phyloP scores from a whole-genome alignment of 805 yeast genomes.

The Metschnikowia borealis region DNA sequence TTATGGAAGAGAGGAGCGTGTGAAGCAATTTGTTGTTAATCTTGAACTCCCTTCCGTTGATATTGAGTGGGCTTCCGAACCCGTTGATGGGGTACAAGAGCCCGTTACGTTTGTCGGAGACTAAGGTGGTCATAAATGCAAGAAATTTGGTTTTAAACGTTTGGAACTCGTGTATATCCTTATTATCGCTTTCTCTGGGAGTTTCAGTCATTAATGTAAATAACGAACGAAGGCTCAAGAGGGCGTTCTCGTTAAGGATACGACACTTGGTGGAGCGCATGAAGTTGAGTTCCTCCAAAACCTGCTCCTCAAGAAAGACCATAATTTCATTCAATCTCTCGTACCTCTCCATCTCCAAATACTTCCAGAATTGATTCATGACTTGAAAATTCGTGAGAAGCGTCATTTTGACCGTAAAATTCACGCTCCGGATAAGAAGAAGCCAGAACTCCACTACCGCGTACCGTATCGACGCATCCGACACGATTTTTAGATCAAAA shows the following conservation, averaged over 20 bases:
- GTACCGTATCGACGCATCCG: slow-evolving; percentile 46
- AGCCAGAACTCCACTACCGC: slow-evolving; percentile 63
- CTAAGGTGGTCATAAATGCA: slow-evolving; percentile 45
- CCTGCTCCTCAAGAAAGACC: slow-evolving; percentile 43
- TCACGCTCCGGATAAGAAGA: slow-evolving; percentile 38
- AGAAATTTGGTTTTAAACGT: slow-evolving; percentile 30
- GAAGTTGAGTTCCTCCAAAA: slow-evolving; percentile 58
- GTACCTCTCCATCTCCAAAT: slow-evolving; percentile 32
- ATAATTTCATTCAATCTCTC: slow-evolving; percentile 35
- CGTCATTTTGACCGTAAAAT: slow-evolving; percentile 62
- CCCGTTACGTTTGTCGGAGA: slow-evolving; percentile 49
- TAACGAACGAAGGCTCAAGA: slow-evolving; percentile 54
- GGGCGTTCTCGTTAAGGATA: slow-evolving; percentile 72
- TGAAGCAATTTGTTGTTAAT: slow-evolving; percentile 67
- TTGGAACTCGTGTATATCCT: slow-evolving; percentile 32
- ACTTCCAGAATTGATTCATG: slow-evolving; percentile 65
- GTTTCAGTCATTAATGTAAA: slow-evolving; percentile 19
- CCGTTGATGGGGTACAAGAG: slow-evolving; percentile 44
- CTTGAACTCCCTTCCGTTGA: slow-evolving; percentile 51
- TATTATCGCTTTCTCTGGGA: slow-evolving; percentile 12
- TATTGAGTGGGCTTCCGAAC: slow-evolving; percentile 43
- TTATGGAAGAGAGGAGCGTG: slow-evolving; percentile 57
- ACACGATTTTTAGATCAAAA: slow-evolving; percentile 31
- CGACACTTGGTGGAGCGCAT: slow-evolving; percentile 68
- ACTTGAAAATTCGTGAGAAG: slow-evolving; percentile 54